These are phyloP conservation scores for Mortierella polycephala DNA, from an alignment of 371 early-diverging fungal species.

Conservation along the genomic window DNA sequence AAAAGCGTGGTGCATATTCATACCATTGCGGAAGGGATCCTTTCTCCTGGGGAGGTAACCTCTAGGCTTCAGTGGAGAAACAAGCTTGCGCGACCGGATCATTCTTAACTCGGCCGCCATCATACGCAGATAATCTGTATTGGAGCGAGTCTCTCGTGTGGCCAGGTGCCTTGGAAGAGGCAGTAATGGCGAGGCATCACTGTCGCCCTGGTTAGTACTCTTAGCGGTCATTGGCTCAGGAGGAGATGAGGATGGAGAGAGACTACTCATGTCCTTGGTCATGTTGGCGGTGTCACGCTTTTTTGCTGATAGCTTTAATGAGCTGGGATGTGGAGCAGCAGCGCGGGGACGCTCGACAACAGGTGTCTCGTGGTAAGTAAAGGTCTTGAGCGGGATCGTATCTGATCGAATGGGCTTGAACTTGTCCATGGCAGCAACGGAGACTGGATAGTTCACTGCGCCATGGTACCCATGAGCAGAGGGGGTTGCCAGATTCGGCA, in stretches of 20 bases:
- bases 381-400: conserved; percentile 49
- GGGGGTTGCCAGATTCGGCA: conserved; percentile 45
- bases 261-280: conserved; percentile 3
- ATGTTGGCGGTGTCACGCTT: background rate
- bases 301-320: background rate
- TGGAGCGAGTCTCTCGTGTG: conserved; percentile 64
- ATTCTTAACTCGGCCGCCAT: conserved; percentile 71
- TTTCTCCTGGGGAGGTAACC: conserved; percentile 64
- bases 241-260: conserved; percentile 14
- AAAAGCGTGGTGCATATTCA: conserved; percentile 2
- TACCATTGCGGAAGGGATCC: conserved; percentile 54
- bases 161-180: conserved; percentile 44
- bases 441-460: conserved; percentile 39
- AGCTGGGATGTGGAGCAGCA: conserved; percentile 8
- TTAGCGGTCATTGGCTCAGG: conserved; percentile 8
- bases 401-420: conserved; percentile 44
- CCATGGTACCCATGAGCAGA: conserved; percentile 28
- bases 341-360: conserved; percentile 44
- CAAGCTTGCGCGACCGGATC: conserved; percentile 71
- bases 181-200: conserved; percentile 18
- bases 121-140: conserved; percentile 67
- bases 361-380: conserved; percentile 52
- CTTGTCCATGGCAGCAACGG: conserved; percentile 46
- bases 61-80: conserved; percentile 66
- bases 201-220: conserved; percentile 1